These are phyloP conservation scores for Nadsonia commutata DNA, from an alignment of 1,139 yeast genomes.

Conservation along the genomic window DNA sequence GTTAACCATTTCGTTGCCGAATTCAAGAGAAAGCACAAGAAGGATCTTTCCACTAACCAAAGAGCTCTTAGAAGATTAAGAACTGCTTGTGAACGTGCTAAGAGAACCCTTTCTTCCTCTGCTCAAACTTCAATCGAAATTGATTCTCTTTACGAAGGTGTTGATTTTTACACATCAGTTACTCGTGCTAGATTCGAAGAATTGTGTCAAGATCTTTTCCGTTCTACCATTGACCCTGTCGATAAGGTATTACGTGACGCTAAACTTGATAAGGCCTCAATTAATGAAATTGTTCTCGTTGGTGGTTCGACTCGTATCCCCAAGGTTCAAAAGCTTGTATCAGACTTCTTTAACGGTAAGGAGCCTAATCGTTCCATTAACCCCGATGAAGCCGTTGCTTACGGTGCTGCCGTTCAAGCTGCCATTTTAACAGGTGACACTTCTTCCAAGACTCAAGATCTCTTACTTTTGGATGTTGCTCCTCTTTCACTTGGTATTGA, in stretches of 20 bases:
- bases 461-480: slow-evolving; percentile 74
- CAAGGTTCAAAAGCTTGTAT: slow-evolving; percentile 92
- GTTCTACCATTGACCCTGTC: slow-evolving; percentile 92
- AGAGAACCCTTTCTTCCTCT: slow-evolving; percentile 95
- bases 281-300: slow-evolving; percentile 92
- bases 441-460: slow-evolving; percentile 67
- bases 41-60: slow-evolving; percentile 80
- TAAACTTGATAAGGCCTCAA: slow-evolving; percentile 75
- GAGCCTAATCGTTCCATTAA: slow-evolving; percentile 90
- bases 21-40: slow-evolving; percentile 94
- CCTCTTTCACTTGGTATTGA: slow-evolving; percentile 87
- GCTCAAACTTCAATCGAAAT: slow-evolving; percentile 95
- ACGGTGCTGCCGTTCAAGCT: slow-evolving; percentile 92
- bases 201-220: slow-evolving; percentile 88
- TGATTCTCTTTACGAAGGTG: slow-evolving; percentile 92
- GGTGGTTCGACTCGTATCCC: slow-evolving; percentile 99
- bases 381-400: slow-evolving; percentile 99
- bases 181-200: slow-evolving; percentile 99
- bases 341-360: slow-evolving; percentile 98
- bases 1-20: slow-evolving; percentile 88
- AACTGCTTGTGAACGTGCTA: slow-evolving; percentile 99
- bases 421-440: slow-evolving; percentile 88
- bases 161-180: slow-evolving; percentile 90
- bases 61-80: slow-evolving; percentile 97
- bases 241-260: slow-evolving; percentile 97